phyloP scores from a whole-genome alignment of 768 basidiomycete genomes.

The Fomitopsis pulvina region DNA sequence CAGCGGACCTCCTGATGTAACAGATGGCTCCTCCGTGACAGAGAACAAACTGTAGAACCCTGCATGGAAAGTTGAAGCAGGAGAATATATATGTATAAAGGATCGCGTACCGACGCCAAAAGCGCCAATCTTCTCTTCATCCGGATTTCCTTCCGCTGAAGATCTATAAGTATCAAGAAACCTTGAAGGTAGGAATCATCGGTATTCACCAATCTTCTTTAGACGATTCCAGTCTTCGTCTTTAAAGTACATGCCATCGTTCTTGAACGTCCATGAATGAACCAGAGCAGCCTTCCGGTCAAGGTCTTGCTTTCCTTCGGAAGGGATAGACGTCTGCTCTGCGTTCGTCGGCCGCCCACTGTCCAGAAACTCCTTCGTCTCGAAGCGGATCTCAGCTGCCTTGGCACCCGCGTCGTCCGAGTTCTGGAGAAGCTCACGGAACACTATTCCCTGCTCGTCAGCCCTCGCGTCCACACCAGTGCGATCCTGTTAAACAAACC shows the following conservation, averaged over 20 bases:
- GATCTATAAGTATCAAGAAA: not conserved
- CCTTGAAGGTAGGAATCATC: not conserved
- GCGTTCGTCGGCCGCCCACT: slow-evolving; percentile 19
- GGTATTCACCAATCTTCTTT: slow-evolving; percentile 73
- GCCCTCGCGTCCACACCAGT: not conserved
- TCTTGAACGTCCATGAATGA: slow-evolving; percentile 78
- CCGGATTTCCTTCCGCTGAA: slow-evolving; percentile 86
- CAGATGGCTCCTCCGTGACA: slow-evolving; percentile 77
- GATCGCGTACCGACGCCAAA: slow-evolving; percentile 66
- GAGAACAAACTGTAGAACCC: slow-evolving; percentile 81
- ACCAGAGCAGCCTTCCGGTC: slow-evolving; percentile 67
- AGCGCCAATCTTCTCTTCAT: slow-evolving; percentile 94
- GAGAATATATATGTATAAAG: not conserved
- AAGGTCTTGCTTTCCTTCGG: slow-evolving; percentile 26
- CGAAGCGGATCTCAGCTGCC: slow-evolving; percentile 73
- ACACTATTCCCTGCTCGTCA: too few species aligned
- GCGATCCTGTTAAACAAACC: slow-evolving; percentile 27
- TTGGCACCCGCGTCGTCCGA: slow-evolving; percentile 85
- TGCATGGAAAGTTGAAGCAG: slow-evolving; percentile 13
- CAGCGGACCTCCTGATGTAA: slow-evolving; percentile 70
- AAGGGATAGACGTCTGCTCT: slow-evolving; percentile 3
- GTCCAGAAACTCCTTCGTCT: slow-evolving; percentile 48
- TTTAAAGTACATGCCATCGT: slow-evolving; percentile 79
- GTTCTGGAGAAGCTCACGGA: slow-evolving; percentile 89
- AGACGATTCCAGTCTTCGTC: slow-evolving; percentile 85